These are phyloP conservation scores for Clarireedia sp. DNA, from an alignment of 2,329 filamentous ascomycete species.

Conservation along the genomic window DNA sequence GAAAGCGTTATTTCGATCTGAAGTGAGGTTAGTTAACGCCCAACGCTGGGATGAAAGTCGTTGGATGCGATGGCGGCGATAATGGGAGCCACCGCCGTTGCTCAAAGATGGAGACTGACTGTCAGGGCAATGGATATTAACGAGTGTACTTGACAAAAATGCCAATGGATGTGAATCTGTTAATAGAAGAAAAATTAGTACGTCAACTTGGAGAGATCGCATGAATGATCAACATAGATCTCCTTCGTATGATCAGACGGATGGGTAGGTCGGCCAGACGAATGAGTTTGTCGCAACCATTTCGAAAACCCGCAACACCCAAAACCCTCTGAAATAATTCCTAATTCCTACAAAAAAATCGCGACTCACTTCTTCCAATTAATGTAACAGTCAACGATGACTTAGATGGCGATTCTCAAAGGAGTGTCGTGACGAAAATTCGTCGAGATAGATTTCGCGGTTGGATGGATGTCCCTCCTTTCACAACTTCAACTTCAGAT, in stretches of 20 bases:
- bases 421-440: slow-evolving; percentile 32
- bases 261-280: slow-evolving; percentile 7
- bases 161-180: slow-evolving; percentile 41
- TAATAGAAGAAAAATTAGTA: slow-evolving; percentile 19
- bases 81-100: neutral
- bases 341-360: neutral
- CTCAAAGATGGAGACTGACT: slow-evolving; percentile 30
- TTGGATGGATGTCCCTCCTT: slow-evolving; percentile 12
- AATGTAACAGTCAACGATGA: slow-evolving; percentile 4
- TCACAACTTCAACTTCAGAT: slow-evolving; percentile 18
- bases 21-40: slow-evolving; percentile 18
- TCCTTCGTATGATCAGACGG: neutral
- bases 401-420: slow-evolving; percentile 25
- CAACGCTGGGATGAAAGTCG: slow-evolving; percentile 17
- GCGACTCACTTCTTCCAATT: slow-evolving; percentile 24
- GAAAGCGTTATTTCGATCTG: slow-evolving; percentile 4
- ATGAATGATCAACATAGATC: slow-evolving; percentile 23
- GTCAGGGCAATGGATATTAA: slow-evolving; percentile 42
- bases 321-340: slow-evolving; percentile 1
- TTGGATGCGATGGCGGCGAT: slow-evolving; percentile 4
- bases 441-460: slow-evolving; percentile 17
- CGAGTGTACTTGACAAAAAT: slow-evolving; percentile 53
- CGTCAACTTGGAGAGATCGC: slow-evolving; percentile 11
- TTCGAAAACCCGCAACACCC: neutral
- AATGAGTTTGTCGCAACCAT: slow-evolving; percentile 9